Percentiles rank a stretch among this genome's conserved stretches.
Conservation (phyloP, 2,329 filamentous ascomycete genomes). For the Coniochaeta pulveracea region DNA sequence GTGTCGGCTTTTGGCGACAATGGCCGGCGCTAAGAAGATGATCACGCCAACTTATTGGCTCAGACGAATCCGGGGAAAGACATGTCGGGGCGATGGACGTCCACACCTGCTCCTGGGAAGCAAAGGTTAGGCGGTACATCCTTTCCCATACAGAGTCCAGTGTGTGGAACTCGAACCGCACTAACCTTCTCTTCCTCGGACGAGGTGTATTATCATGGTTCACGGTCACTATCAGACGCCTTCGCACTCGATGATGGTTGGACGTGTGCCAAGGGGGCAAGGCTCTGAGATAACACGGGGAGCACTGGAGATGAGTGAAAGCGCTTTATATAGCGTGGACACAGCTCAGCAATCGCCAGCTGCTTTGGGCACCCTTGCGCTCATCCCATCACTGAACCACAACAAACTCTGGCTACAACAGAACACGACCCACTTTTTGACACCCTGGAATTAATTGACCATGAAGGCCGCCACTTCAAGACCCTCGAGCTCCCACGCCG, state of each 20-base stretch:
- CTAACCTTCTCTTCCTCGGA: too few species aligned
- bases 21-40: not conserved
- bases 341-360: not conserved
- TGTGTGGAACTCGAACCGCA: too few species aligned
- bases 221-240: slow-evolving; percentile 1
- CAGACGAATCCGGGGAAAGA: not conserved
- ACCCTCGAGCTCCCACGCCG: not conserved
- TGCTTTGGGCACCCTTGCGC: not conserved
- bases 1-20: not conserved
- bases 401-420: not conserved
- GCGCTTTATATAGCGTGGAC: not conserved
- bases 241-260: not conserved
- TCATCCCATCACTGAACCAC: not conserved
- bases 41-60: not conserved
- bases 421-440: not conserved
- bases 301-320: not conserved
- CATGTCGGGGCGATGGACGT: not conserved
- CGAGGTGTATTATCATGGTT: not conserved
- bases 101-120: too few species aligned
- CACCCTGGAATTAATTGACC: not conserved
- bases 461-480: not conserved
- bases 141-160: too few species aligned
- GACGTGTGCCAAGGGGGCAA: not conserved
- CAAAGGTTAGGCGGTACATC: too few species aligned
- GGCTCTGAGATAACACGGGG: not conserved